Percentiles rank a stretch among this genome's conserved stretches.
Conservation (phyloP, 2,329 filamentous ascomycete species). For the Colletotrichum sp. region DNA sequence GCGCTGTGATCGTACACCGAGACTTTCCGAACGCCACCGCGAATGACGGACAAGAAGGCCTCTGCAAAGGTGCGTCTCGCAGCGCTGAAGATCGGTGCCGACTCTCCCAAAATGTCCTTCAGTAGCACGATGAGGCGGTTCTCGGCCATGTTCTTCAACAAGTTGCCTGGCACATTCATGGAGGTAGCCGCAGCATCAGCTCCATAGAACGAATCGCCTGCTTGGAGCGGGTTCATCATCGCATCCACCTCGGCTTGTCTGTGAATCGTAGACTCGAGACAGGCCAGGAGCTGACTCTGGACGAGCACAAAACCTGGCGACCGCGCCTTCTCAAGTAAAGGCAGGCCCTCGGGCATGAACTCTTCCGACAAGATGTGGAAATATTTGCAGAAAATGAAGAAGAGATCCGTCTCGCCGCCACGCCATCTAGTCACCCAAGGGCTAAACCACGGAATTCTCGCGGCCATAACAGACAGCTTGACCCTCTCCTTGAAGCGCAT, state of each 20-base stretch:
- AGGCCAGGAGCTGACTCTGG: conserved; percentile 80
- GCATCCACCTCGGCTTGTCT: conserved; percentile 65
- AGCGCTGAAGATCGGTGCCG: conserved; percentile 38
- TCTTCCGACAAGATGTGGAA: conserved; percentile 82
- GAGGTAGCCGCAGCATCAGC: conserved; percentile 72
- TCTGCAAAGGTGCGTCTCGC: conserved; percentile 76
- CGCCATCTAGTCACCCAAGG: conserved; percentile 87
- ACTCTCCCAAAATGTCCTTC: conserved; percentile 73
- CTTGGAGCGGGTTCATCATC: conserved; percentile 41
- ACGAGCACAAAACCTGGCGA: conserved; percentile 81
- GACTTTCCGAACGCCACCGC: conserved; percentile 75
- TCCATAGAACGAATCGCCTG: conserved; percentile 51
- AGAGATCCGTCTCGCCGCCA: conserved; percentile 85
- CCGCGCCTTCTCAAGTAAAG: conserved; percentile 61
- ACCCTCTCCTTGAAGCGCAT: conserved; percentile 69
- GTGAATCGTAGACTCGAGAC: conserved; percentile 85
- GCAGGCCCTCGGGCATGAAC: conserved; percentile 63
- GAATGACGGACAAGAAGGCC: conserved; percentile 75
- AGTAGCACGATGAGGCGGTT: conserved; percentile 84
- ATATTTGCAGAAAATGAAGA: conserved; percentile 91
- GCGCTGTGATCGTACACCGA: conserved; percentile 83
- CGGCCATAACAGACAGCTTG: conserved; percentile 68
- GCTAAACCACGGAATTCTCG: conserved; percentile 82
- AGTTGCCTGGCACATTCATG: conserved; percentile 69
- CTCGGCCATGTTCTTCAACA: conserved; percentile 83